phyloP scores from a whole-genome alignment of 352 stramenopile species.

The Phytophthora niederhauseri region DNA sequence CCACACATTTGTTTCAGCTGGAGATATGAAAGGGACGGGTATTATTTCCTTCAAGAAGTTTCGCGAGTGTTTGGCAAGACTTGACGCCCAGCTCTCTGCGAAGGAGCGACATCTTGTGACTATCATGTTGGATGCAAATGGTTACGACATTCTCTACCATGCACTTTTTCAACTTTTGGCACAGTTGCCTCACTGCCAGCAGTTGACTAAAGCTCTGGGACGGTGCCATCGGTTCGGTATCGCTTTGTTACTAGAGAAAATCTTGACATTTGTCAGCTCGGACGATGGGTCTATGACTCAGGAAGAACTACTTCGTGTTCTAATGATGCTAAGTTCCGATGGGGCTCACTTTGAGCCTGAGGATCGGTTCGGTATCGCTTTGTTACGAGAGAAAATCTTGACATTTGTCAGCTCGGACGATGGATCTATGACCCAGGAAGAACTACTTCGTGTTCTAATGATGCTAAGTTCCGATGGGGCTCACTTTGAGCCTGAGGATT shows the following conservation, averaged over 20 bases:
- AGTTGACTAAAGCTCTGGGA: conserved; percentile 30
- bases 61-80: conserved; percentile 40
- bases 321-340: conserved; percentile 42
- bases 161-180: conserved; percentile 47
- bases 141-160: conserved; percentile 56
- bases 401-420: conserved; percentile 44
- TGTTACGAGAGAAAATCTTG: conserved; percentile 48
- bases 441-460: conserved; percentile 52
- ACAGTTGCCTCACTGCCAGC: conserved; percentile 30
- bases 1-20: conserved; percentile 45
- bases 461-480: conserved; percentile 27
- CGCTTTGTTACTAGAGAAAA: conserved; percentile 40
- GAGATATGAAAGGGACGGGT: conserved; percentile 55
- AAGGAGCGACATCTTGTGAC: conserved; percentile 56
- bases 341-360: conserved; percentile 36
- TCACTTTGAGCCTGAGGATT: conserved; percentile 47
- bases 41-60: conserved; percentile 53
- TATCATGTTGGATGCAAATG: conserved; percentile 58
- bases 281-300: conserved; percentile 48
- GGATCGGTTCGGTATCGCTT: conserved; percentile 48
- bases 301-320: conserved; percentile 45
- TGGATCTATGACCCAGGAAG: conserved; percentile 41
- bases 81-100: conserved; percentile 38
- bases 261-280: conserved; percentile 41
- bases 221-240: conserved; percentile 52